These are phyloP conservation scores for Alternaria tenuissima DNA, from an alignment of 2,329 filamentous ascomycete genomes.

Conservation along the genomic window DNA sequence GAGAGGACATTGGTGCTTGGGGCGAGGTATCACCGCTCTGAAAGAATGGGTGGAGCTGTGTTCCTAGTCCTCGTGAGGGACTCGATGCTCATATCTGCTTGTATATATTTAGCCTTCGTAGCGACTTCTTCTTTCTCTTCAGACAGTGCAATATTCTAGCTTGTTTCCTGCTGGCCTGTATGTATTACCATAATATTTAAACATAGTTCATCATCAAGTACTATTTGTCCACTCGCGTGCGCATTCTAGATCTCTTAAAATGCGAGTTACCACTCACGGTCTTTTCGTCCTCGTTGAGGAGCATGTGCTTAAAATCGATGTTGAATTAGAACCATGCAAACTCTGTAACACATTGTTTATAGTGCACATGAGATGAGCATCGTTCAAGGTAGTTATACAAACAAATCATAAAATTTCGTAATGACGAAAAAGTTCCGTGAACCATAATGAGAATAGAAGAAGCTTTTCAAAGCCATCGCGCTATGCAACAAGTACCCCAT, in stretches of 20 bases:
- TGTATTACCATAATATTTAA: slow-evolving; percentile 1
- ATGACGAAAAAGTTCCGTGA: neutral
- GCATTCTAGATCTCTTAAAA: neutral
- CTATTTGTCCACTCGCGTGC: neutral
- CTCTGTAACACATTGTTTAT: neutral
- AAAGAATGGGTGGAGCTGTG: neutral
- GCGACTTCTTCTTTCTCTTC: neutral
- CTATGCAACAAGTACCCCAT: neutral
- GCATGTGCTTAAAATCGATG: neutral
- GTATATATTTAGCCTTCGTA: slow-evolving; percentile 5
- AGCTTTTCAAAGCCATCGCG: neutral
- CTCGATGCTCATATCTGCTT: neutral
- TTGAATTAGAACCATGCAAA: neutral
- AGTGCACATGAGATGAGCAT: neutral
- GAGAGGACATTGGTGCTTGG: slow-evolving; percentile 38
- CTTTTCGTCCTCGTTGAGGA: neutral
- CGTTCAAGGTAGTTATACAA: neutral
- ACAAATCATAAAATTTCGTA: neutral
- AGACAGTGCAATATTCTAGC: neutral
- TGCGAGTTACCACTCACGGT: neutral
- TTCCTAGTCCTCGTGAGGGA: neutral
- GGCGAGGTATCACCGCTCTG: slow-evolving; percentile 20
- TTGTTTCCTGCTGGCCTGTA: neutral
- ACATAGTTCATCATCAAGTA: neutral
- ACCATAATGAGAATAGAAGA: neutral